These are phyloP conservation scores for Solanum neorickii DNA, from an alignment of 257 asterid genomes.

Conservation along the genomic window DNA sequence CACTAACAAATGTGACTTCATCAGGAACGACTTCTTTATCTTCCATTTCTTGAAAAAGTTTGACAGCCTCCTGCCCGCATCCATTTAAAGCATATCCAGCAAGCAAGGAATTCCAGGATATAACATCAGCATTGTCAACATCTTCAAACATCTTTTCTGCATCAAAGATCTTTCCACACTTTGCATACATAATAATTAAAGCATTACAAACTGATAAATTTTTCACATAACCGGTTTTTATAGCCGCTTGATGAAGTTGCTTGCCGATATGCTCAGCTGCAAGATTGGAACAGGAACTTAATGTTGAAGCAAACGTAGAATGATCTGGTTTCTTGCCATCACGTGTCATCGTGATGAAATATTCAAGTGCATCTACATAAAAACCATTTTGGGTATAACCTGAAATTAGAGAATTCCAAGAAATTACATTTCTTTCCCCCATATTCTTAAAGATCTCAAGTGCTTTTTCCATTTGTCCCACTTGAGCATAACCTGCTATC, in stretches of 20 bases:
- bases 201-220: slow-evolving; percentile 21
- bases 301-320: slow-evolving; percentile 25
- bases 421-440: slow-evolving; percentile 24
- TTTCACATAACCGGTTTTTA: slow-evolving; percentile 16
- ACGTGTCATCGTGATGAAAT: slow-evolving; percentile 16
- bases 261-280: not conserved
- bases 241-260: slow-evolving; percentile 9
- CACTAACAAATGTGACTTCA: slow-evolving; percentile 26
- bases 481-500: slow-evolving; percentile 26
- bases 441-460: slow-evolving; percentile 20
- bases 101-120: slow-evolving; percentile 42
- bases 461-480: slow-evolving; percentile 23
- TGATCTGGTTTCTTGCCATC: slow-evolving; percentile 22
- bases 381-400: slow-evolving; percentile 43
- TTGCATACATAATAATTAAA: slow-evolving; percentile 26
- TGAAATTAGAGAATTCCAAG: slow-evolving; percentile 44
- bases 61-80: slow-evolving; percentile 27
- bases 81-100: slow-evolving; percentile 39
- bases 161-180: slow-evolving; percentile 25
- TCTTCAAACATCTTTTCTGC: slow-evolving; percentile 23
- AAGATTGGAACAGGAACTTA: slow-evolving; percentile 26
- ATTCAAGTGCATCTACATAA: slow-evolving; percentile 24
- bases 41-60: slow-evolving; percentile 30
- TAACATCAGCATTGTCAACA: slow-evolving; percentile 17
- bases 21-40: slow-evolving; percentile 24